These are phyloP conservation scores for Forsythia viridissima DNA, from an alignment of 257 asterid genomes.

Conservation along the genomic window DNA sequence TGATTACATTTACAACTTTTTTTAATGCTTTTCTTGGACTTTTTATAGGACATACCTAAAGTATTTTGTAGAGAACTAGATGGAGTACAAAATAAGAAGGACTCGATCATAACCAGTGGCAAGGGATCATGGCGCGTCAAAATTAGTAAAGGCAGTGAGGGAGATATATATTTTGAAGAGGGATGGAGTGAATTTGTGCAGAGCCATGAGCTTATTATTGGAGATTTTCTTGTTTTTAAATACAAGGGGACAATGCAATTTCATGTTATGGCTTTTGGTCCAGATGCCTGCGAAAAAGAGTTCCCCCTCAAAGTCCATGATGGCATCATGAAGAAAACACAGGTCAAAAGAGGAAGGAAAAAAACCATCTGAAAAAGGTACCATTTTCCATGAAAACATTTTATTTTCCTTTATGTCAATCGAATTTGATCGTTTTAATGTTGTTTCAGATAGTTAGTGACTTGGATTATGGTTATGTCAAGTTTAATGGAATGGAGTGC, in stretches of 20 bases:
- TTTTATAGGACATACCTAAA: conserved; percentile 19
- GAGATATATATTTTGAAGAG: conserved; percentile 3
- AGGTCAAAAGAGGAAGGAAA: too few species aligned
- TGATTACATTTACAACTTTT: too few species aligned
- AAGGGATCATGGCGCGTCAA: conserved; percentile 25
- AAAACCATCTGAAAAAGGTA: too few species aligned
- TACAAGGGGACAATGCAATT: conserved; percentile 24
- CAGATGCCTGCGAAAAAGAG: conserved; percentile 26
- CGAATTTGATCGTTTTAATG: too few species aligned
- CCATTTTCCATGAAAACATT: too few species aligned
- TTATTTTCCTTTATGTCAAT: too few species aligned
- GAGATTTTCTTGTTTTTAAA: conserved; percentile 30
- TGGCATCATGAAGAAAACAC: too few species aligned
- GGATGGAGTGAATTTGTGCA: conserved; percentile 32
- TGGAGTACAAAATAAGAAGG: not conserved
- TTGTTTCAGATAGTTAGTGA: too few species aligned
- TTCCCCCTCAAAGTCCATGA: not conserved
- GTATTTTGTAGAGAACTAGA: conserved; percentile 10
- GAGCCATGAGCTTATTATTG: conserved; percentile 19
- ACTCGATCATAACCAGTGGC: conserved; percentile 14
- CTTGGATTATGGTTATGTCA: too few species aligned
- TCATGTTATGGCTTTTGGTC: conserved; percentile 14
- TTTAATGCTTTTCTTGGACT: too few species aligned
- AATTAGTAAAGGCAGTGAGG: conserved; percentile 4
- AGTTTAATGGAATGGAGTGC: too few species aligned